Evolutionary conservation across 2,329 filamentous ascomycete species (phyloP).

Genomic region (Chalara sp.): DNA sequence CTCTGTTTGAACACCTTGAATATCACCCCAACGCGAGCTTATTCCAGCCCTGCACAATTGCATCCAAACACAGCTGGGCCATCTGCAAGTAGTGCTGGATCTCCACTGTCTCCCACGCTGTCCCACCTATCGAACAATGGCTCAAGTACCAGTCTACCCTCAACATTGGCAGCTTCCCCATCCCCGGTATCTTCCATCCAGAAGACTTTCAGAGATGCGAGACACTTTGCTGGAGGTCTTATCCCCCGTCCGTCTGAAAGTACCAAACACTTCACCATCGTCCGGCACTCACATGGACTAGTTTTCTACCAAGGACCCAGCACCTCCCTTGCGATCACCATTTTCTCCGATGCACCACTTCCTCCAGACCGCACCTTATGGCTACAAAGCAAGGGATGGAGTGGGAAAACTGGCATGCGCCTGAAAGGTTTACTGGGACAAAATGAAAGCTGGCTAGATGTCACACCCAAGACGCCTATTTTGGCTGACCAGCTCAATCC

Average conservation of each 20-base stretch:
- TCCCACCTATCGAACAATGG: too few species aligned
- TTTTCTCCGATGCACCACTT: slow-evolving; percentile 53
- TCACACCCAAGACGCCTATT: slow-evolving; percentile 51
- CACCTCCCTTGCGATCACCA: slow-evolving; percentile 57
- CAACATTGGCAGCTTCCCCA: neutral
- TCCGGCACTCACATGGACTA: neutral
- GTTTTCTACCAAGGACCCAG: slow-evolving; percentile 56
- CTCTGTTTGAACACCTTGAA: too few species aligned
- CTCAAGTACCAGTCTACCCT: neutral
- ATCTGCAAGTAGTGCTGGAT: too few species aligned
- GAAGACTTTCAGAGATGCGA: slow-evolving; percentile 40
- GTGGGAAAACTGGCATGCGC: slow-evolving; percentile 62
- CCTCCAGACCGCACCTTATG: slow-evolving; percentile 54
- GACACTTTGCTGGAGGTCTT: slow-evolving; percentile 59
- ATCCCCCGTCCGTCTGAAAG: slow-evolving; percentile 10
- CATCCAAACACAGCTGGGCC: too few species aligned
- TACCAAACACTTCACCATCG: neutral
- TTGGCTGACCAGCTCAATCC: slow-evolving; percentile 41
- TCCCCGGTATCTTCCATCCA: slow-evolving; percentile 10
- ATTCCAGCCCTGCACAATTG: too few species aligned
- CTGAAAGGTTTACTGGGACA: slow-evolving; percentile 56
- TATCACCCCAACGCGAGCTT: too few species aligned
- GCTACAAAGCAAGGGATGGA: slow-evolving; percentile 63
- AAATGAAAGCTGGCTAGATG: slow-evolving; percentile 57
- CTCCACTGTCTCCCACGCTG: too few species aligned